Conservation (phyloP, 257 asterid species). For the Rauvolfia tetraphylla region DNA sequence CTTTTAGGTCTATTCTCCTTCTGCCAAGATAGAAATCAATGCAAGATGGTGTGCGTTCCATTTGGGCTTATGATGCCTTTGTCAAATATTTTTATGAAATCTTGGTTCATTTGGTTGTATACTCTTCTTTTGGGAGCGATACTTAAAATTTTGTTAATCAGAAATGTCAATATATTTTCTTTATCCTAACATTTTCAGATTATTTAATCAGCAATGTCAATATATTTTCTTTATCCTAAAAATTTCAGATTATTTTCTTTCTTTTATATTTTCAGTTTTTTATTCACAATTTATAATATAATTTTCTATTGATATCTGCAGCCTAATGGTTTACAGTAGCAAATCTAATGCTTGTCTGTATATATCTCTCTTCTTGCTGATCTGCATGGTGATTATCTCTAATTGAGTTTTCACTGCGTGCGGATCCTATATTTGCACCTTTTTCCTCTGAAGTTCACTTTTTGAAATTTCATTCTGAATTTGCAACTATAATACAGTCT, state of each 20-base stretch:
- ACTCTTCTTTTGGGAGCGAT: background rate
- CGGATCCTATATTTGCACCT: background rate
- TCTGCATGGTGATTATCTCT: background rate
- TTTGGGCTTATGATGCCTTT: background rate
- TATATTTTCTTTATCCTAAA: background rate
- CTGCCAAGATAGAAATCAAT: too few species aligned
- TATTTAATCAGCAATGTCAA: background rate
- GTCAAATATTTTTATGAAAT: background rate
- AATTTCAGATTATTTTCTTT: background rate
- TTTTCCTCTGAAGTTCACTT: background rate
- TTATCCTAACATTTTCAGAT: too few species aligned
- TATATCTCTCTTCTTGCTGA: background rate
- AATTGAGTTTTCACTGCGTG: background rate
- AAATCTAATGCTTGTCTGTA: background rate
- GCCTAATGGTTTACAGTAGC: background rate
- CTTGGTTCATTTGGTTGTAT: background rate
- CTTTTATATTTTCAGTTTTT: background rate
- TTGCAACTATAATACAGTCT: background rate
- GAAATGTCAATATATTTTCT: background rate
- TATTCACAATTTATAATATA: background rate
- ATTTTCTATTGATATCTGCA: background rate
- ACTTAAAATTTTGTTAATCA: background rate
- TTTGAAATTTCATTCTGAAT: background rate
- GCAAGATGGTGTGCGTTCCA: background rate
- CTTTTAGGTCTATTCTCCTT: background rate